A percentile compares a stretch with the other conserved stretches of the same genome.
Conservation (phyloP, 1,284 basidiomycete genomes). For the Wolfiporia cocos region DNA sequence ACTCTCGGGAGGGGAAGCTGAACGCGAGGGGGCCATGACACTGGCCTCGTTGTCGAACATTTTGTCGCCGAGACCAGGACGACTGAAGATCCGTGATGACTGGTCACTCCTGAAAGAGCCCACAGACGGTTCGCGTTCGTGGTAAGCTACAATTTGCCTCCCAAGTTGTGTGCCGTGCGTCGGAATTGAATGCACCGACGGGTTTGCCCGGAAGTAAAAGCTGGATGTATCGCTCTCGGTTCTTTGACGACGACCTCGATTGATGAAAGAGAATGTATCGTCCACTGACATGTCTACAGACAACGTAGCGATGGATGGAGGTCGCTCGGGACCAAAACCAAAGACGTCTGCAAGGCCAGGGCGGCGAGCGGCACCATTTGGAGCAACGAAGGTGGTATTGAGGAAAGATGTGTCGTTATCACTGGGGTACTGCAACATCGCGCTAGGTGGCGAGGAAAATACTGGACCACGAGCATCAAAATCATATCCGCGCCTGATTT, state of each 20-base stretch:
- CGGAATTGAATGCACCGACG: not conserved
- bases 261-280: conserved; percentile 68
- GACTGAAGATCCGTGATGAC: conserved; percentile 48
- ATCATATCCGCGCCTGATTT: conserved; percentile 69
- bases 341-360: conserved; percentile 67
- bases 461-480: conserved; percentile 53
- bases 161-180: conserved; percentile 18
- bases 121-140: conserved; percentile 52
- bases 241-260: conserved; percentile 38
- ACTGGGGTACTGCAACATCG: conserved; percentile 25
- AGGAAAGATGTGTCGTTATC: conserved; percentile 55
- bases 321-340: conserved; percentile 56
- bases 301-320: conserved; percentile 52
- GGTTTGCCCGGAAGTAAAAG: conserved; percentile 54
- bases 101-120: conserved; percentile 66
- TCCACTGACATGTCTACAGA: conserved; percentile 57
- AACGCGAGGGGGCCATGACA: conserved; percentile 58
- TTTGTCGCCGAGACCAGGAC: conserved; percentile 81
- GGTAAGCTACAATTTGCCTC: conserved; percentile 48
- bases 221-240: conserved; percentile 74
- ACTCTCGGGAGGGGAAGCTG: conserved; percentile 57
- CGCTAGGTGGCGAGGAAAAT: conserved; percentile 54
- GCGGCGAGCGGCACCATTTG: conserved; percentile 66
- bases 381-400: conserved; percentile 80
- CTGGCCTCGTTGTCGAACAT: conserved; percentile 73